Evolutionary conservation across 345 rosid species (phyloP).

Genomic region (Psidium friedrichsthalianum): DNA sequence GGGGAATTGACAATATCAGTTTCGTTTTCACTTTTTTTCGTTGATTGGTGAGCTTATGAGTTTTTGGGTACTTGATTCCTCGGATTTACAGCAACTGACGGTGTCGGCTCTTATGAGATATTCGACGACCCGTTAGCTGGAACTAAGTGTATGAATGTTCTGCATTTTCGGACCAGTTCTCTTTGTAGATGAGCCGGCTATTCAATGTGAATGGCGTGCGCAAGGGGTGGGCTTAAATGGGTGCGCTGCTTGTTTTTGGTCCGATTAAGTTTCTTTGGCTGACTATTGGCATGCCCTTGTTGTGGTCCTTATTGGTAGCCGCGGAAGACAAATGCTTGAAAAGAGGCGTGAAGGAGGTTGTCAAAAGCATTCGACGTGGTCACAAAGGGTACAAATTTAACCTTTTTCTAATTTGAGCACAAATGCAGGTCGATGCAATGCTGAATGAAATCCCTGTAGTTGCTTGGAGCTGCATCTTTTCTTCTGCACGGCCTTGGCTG

Average conservation of each 20-base stretch:
- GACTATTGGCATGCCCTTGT: background rate
- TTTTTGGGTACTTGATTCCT: background rate
- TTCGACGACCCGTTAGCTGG: background rate
- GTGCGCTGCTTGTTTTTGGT: background rate
- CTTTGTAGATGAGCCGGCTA: background rate
- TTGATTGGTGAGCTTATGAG: background rate
- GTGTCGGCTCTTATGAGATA: background rate
- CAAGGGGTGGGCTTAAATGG: background rate
- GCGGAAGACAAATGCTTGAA: constrained; percentile 88
- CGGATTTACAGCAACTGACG: background rate
- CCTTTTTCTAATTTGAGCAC: background rate
- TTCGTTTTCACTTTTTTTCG: background rate
- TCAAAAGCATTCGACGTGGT: constrained; percentile 80
- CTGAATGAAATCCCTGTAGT: background rate
- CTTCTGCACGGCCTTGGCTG: background rate
- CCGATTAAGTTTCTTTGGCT: background rate
- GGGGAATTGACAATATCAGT: background rate
- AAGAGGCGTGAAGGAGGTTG: constrained; percentile 98
- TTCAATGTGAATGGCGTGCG: background rate
- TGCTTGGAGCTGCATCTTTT: background rate
- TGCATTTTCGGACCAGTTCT: background rate
- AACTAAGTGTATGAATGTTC: background rate
- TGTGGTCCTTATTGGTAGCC: constrained; percentile 23
- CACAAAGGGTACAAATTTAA: constrained; percentile 57
- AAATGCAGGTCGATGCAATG: background rate